Evolutionary conservation across 306 rosid species (phyloP), one percentile per base, ranked within the genome.

Genomic region (Prunus dulcis): DNA sequence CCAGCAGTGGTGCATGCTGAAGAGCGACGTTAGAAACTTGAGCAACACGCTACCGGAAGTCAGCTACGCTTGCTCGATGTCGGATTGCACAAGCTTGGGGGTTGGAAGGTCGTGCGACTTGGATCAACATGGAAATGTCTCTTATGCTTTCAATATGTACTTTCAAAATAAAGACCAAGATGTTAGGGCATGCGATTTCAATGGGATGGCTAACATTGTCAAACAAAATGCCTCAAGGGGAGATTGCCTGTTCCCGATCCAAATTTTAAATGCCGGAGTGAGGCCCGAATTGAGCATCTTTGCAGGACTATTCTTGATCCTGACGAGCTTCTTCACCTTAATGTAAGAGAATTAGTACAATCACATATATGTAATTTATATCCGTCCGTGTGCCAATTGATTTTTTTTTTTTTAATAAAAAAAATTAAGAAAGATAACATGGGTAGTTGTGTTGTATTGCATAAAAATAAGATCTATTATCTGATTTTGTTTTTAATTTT

Each of bases 121-220:
- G 85, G 74, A 66, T 45, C 0, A 0, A 1, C 6, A 1, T 3
- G 90, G 83, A 1, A 81, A 80, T 12, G 73, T 73, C 14, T 90
- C 97, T 0, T 94, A 82, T 81, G 95, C 97, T 64, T 94, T 82
- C 61, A 94, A 92, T 5, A 81, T 81, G 32, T 88, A 53, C 50
- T 94, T 67, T 74, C 98, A 91, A 77, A 74, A 65, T 19, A 86
- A 74, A 4, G 90, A 89, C 45, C 97, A 94, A 68, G 83, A 84
- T 28, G 91, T 85, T 53, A 91, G 87, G 76, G 93, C 90, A 0
- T 92, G 98, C 58, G 69, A 81, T 67, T 94, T 92, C 23, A 4
- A 65, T 0, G 93, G 93, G 4, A 1, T 69, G 13, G 97, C 82
- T 7, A 52, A 47, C 46, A 80, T 92, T 67, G 91, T 88, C 5